A percentile compares a stretch with the other conserved stretches of the same genome.
phyloP scores from a whole-genome alignment of 257 asterid species.

The Verbena officinalis region DNA sequence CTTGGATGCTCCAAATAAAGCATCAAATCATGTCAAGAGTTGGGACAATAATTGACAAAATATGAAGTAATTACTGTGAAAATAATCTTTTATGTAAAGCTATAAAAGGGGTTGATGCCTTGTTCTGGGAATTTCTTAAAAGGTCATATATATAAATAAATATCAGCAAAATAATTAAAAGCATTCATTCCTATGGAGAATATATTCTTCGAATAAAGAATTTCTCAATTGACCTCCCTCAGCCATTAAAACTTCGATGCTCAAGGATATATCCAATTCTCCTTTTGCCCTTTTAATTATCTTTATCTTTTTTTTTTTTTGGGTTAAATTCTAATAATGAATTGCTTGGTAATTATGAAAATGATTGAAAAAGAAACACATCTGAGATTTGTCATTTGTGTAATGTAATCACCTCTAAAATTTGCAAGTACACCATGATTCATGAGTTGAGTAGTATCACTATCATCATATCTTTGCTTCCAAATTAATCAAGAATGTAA shows the following conservation, averaged over 20 bases:
- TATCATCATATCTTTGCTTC: not conserved
- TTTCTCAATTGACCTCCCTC: too few relatives aligned
- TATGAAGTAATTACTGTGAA: not conserved
- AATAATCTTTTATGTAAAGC: not conserved
- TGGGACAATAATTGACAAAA: not conserved
- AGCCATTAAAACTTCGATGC: not conserved
- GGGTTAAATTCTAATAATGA: not conserved
- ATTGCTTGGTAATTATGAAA: not conserved
- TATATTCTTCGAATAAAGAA: not conserved
- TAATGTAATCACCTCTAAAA: too few relatives aligned
- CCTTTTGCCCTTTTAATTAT: not conserved
- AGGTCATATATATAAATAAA: not conserved
- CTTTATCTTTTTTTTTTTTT: not conserved
- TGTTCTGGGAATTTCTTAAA: not conserved
- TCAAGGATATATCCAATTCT: not conserved
- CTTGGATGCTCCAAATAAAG: constrained; percentile 9
- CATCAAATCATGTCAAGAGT: not conserved
- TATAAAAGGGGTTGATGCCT: not conserved
- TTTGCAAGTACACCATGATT: not conserved
- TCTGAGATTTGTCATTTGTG: too few relatives aligned
- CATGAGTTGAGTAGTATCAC: too few relatives aligned
- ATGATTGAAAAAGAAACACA: not conserved
- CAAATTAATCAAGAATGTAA: not conserved
- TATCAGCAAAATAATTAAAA: not conserved
- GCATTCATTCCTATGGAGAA: not conserved